These are phyloP conservation scores for Gaeumannomyces tritici DNA, from an alignment of 2,329 filamentous ascomycete genomes.

Conservation along the genomic window DNA sequence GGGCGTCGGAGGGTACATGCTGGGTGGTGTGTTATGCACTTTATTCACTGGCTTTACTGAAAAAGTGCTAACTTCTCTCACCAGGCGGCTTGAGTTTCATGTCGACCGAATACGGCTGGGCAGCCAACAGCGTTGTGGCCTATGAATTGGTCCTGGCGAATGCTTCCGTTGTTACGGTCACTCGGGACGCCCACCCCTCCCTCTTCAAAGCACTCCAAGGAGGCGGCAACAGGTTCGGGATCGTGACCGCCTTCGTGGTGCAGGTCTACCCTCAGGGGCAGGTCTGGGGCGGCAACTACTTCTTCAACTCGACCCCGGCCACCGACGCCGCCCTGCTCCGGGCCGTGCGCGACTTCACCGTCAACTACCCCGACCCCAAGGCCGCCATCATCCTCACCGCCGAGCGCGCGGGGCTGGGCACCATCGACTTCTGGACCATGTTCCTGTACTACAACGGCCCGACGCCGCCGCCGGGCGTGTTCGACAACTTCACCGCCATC, in stretches of 20 bases:
- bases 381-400: conserved; percentile 50
- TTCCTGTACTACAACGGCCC: conserved; percentile 56
- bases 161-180: conserved; percentile 26
- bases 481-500: conserved; percentile 45
- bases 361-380: conserved; percentile 48
- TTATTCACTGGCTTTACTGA: too few species aligned
- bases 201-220: conserved; percentile 31
- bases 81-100: conserved; percentile 23
- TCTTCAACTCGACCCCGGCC: conserved; percentile 23
- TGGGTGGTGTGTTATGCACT: conserved; percentile 13
- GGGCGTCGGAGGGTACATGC: conserved; percentile 23
- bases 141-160: conserved; percentile 29
- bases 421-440: conserved; percentile 46
- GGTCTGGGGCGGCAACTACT: conserved; percentile 33
- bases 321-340: conserved; percentile 19
- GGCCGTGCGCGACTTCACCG: conserved; percentile 39
- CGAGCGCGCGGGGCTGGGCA: conserved; percentile 30
- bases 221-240: conserved; percentile 21
- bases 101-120: conserved; percentile 21
- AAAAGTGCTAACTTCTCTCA: background rate
- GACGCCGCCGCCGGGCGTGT: conserved; percentile 38
- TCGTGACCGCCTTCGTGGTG: conserved; percentile 14
- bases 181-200: conserved; percentile 19
- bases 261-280: conserved; percentile 9
- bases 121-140: conserved; percentile 24